Evolutionary conservation across 768 basidiomycete species (phyloP).

Genomic region (Holtermannia corniformis): DNA sequence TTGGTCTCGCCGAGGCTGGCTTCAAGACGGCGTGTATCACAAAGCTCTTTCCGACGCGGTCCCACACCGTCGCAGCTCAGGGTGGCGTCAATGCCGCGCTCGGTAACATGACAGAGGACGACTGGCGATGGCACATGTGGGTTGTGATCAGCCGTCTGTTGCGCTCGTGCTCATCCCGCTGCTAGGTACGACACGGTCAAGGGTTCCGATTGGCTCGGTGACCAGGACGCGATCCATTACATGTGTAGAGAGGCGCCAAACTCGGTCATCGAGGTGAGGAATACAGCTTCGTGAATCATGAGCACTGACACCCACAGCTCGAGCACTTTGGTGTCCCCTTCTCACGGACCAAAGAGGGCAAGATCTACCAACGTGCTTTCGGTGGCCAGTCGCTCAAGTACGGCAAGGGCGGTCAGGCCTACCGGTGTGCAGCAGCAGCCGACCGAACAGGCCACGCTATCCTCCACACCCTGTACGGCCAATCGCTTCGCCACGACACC

Average conservation of each 20-base stretch:
- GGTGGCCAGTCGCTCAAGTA: constrained; percentile 95
- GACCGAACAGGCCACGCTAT: constrained; percentile 98
- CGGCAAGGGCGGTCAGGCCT: constrained; percentile 98
- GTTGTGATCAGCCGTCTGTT: background rate
- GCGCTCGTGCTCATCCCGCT: background rate
- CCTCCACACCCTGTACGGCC: constrained; percentile 96
- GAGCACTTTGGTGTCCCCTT: constrained; percentile 99
- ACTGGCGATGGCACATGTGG: constrained; percentile 98
- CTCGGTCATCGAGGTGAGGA: constrained; percentile 73
- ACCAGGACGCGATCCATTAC: constrained; percentile 99
- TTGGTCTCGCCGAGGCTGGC: constrained; percentile 95
- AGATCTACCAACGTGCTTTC: constrained; percentile 98
- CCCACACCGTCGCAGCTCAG: constrained; percentile 98
- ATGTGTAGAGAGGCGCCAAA: constrained; percentile 97
- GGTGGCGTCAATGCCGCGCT: constrained; percentile 81
- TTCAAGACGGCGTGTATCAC: constrained; percentile 99
- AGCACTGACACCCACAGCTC: constrained; percentile 50
- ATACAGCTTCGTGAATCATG: background rate
- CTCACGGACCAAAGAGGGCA: constrained; percentile 95
- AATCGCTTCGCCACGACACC: constrained; percentile 96
- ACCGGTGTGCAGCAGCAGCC: constrained; percentile 95
- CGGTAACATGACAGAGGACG: constrained; percentile 96
- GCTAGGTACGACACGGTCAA: constrained; percentile 57
- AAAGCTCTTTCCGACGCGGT: constrained; percentile 95
- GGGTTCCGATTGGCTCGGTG: constrained; percentile 99